A percentile compares a stretch with the other conserved stretches of the same genome.
phyloP scores from a whole-genome alignment of 192 early-diverging fungal genomes.

The Backusella macrospora region DNA sequence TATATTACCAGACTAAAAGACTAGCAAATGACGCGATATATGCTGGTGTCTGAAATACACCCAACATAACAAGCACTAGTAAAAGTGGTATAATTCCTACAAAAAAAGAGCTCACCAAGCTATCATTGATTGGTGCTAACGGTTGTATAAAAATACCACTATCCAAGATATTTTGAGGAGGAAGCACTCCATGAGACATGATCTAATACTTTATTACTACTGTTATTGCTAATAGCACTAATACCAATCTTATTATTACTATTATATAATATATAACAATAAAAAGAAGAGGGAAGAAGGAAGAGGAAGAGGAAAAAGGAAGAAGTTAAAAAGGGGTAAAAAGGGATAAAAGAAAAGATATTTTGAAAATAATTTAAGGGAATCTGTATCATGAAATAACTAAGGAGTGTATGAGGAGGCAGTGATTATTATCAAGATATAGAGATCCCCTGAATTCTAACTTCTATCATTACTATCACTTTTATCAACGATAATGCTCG shows the following conservation, averaged over 20 bases:
- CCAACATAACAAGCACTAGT: slow-evolving; percentile 35
- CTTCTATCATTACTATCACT: background rate
- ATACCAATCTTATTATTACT: background rate
- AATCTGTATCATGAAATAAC: background rate
- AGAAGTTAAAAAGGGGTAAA: background rate
- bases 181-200: background rate
- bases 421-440: background rate
- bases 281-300: too few species aligned
- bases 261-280: background rate
- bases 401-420: too few species aligned
- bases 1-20: slow-evolving; percentile 33
- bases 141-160: slow-evolving; percentile 30
- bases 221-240: too few species aligned
- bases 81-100: slow-evolving; percentile 40
- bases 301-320: background rate
- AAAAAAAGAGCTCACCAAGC: slow-evolving; percentile 42
- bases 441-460: background rate
- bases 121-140: slow-evolving; percentile 36
- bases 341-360: background rate
- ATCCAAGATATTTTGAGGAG: background rate
- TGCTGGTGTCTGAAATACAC: slow-evolving; percentile 32
- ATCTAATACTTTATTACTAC: background rate
- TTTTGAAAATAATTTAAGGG: background rate
- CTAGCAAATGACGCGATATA: slow-evolving; percentile 32
- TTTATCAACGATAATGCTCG: slow-evolving; percentile 4